Evolutionary conservation across 2,329 filamentous ascomycete genomes (phyloP).

Genomic region (Neofusicoccum ribis): DNA sequence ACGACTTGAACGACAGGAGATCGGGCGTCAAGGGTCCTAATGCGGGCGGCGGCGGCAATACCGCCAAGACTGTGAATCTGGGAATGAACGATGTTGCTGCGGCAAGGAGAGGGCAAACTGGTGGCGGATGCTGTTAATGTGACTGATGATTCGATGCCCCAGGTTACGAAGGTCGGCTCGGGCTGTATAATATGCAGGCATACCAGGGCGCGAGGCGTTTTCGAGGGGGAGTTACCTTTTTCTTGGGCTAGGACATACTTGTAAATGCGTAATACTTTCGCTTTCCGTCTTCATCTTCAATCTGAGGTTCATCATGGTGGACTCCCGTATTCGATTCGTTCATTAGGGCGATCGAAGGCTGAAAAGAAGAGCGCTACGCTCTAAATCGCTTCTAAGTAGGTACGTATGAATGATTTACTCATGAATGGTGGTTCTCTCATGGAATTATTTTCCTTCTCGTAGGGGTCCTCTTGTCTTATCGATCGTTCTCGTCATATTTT

Average conservation of each 20-base stretch:
- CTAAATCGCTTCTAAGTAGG: too few species aligned
- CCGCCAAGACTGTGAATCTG: slow-evolving; percentile 45
- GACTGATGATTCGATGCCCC: not conserved
- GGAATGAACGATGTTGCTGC: slow-evolving; percentile 42
- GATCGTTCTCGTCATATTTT: too few species aligned
- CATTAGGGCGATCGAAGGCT: too few species aligned
- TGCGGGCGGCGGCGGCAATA: slow-evolving; percentile 47
- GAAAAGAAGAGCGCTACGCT: too few species aligned
- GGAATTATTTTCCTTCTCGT: too few species aligned
- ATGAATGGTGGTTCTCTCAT: too few species aligned
- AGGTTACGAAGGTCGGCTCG: not conserved
- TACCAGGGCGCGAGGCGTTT: slow-evolving; percentile 14
- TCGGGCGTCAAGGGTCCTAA: slow-evolving; percentile 79
- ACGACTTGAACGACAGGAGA: slow-evolving; percentile 89
- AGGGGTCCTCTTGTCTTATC: too few species aligned
- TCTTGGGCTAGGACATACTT: not conserved
- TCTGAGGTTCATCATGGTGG: too few species aligned
- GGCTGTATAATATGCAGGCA: slow-evolving; percentile 10
- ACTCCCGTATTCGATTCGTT: too few species aligned
- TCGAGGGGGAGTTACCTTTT: not conserved
- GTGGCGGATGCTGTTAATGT: slow-evolving; percentile 23
- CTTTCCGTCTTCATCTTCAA: not conserved
- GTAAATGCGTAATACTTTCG: not conserved
- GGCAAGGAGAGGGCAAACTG: slow-evolving; percentile 29
- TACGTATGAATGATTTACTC: too few species aligned